These are phyloP conservation scores for Arctium lappa DNA, from an alignment of 129 eudicot genomes.

Conservation along the genomic window DNA sequence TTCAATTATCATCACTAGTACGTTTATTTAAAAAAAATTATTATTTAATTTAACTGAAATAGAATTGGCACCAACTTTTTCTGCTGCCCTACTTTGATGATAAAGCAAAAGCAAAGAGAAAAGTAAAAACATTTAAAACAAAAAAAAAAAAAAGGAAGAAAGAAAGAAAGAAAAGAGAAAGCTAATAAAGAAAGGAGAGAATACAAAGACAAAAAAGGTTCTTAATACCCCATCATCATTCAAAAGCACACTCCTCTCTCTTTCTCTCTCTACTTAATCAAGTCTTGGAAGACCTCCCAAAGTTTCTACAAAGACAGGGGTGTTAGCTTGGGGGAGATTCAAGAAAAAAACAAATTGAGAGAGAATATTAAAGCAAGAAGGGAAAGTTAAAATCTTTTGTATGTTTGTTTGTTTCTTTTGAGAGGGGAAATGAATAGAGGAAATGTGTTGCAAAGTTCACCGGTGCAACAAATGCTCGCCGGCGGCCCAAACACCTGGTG, in stretches of 20 bases:
- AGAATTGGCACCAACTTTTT: constrained; percentile 49
- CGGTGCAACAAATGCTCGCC: constrained; percentile 79
- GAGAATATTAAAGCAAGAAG: constrained; percentile 18
- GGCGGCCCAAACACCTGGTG: constrained; percentile 71
- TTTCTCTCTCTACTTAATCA: constrained; percentile 47
- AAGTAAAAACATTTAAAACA: constrained; percentile 35
- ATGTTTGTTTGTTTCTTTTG: constrained; percentile 2
- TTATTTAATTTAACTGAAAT: not conserved
- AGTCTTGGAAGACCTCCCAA: constrained; percentile 44
- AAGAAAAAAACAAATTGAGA: constrained; percentile 20
- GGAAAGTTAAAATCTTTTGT: constrained; percentile 19
- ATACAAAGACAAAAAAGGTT: constrained; percentile 49
- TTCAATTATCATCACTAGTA: not conserved
- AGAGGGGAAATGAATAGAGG: constrained; percentile 60
- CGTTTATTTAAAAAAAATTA: not conserved
- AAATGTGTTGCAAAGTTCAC: constrained; percentile 61
- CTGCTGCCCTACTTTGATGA: constrained; percentile 63
- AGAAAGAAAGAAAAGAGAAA: constrained; percentile 35
- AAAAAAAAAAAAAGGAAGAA: constrained; percentile 16
- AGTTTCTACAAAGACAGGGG: constrained; percentile 50
- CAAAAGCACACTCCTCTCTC: constrained; percentile 25
- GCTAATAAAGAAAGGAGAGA: constrained; percentile 50
- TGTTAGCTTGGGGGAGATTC: constrained; percentile 24
- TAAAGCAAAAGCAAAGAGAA: constrained; percentile 72
- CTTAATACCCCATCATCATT: constrained; percentile 60